Conservation (phyloP, 192 early-diverging fungal species). For the Haplosporangium gracile region DNA sequence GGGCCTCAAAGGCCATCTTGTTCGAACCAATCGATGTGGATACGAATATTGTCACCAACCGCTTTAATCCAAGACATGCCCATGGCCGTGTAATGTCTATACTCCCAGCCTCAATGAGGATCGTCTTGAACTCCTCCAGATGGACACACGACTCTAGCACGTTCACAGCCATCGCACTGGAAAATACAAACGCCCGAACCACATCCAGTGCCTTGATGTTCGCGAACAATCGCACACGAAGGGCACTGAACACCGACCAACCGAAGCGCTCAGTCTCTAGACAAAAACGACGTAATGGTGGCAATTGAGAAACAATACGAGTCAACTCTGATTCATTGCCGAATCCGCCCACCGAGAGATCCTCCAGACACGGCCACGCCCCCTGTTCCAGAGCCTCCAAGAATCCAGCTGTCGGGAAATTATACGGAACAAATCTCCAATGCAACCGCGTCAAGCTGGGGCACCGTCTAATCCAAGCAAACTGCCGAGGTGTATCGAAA, state of each 20-base stretch:
- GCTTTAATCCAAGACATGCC: neutral
- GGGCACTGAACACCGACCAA: neutral
- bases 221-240: neutral
- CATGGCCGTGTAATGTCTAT: neutral
- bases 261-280: neutral
- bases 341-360: neutral
- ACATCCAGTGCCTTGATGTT: neutral
- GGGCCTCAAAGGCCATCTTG: neutral
- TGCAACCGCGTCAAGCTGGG: neutral
- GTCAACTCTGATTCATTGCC: neutral
- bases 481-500: neutral
- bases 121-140: neutral
- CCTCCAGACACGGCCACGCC: neutral
- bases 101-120: neutral
- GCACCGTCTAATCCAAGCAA: neutral
- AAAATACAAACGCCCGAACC: neutral
- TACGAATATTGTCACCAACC: neutral
- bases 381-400: neutral
- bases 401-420: neutral
- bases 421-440: neutral
- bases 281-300: neutral
- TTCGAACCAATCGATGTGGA: neutral
- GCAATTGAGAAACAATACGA: neutral
- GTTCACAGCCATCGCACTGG: neutral
- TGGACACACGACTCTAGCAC: neutral